A percentile compares a stretch with the other conserved stretches of the same genome.
Conservation (phyloP, 1,139 yeast genomes). For the Pichia sp. region DNA sequence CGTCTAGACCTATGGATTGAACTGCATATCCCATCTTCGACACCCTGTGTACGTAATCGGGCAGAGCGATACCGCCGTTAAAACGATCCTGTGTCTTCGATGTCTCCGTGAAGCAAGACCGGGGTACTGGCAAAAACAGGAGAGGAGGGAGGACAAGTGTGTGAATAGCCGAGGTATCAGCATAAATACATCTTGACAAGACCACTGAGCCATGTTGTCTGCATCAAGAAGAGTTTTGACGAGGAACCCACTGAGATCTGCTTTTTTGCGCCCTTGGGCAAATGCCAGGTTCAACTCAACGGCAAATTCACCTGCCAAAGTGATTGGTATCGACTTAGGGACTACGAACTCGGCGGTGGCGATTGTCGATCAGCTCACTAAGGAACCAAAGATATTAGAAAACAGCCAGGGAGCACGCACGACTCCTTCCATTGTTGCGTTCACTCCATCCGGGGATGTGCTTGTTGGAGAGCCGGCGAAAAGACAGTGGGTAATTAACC, state of each 20-base stretch:
- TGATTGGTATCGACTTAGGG: slow-evolving; percentile 75
- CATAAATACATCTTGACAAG: not conserved
- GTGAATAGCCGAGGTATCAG: not conserved
- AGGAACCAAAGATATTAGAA: slow-evolving; percentile 54
- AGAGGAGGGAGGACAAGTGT: not conserved
- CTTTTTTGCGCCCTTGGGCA: not conserved
- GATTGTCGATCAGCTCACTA: slow-evolving; percentile 41
- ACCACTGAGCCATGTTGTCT: not conserved
- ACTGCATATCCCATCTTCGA: no score
- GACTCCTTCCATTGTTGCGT: slow-evolving; percentile 71
- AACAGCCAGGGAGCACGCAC: slow-evolving; percentile 66
- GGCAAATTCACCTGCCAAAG: slow-evolving; percentile 29
- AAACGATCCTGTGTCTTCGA: not conserved
- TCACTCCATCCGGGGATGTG: slow-evolving; percentile 38
- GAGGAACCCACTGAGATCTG: not conserved
- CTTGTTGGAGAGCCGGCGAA: slow-evolving; percentile 63
- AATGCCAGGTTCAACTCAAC: slow-evolving; percentile 4
- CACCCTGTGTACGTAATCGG: not conserved
- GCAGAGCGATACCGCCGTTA: not conserved
- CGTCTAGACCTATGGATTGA: no score
- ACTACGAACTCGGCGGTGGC: slow-evolving; percentile 85
- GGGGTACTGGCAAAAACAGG: not conserved
- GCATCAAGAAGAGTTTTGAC: not conserved
- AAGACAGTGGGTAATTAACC: slow-evolving; percentile 61
- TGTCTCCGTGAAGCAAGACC: not conserved